Evolutionary conservation across 106 monocot genomes (phyloP).

Genomic region (Platanthera zijinensis): DNA sequence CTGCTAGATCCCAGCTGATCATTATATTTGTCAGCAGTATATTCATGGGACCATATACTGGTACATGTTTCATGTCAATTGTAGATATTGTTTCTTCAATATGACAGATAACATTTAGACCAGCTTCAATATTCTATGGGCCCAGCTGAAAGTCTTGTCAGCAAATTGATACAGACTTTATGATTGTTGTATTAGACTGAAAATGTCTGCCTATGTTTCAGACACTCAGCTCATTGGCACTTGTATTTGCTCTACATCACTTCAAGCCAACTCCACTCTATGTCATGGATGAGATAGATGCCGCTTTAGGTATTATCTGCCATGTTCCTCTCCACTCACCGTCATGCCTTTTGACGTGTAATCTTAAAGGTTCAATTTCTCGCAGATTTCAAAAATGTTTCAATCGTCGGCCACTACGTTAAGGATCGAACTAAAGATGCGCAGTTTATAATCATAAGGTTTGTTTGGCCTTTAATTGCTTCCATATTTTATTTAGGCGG

Average conservation of each 20-base stretch:
- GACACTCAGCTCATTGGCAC: conserved; percentile 88
- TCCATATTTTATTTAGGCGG: not conserved
- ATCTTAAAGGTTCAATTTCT: conserved; percentile 9
- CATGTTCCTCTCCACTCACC: not conserved
- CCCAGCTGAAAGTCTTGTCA: not conserved
- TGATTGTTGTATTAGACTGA: not conserved
- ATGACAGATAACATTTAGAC: too few species aligned
- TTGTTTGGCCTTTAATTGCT: not conserved
- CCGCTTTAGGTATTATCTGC: conserved; percentile 71
- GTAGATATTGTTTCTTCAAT: too few species aligned
- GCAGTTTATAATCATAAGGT: conserved; percentile 96
- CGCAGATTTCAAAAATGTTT: conserved; percentile 97
- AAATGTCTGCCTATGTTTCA: conserved; percentile 24
- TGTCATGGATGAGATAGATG: conserved; percentile 99
- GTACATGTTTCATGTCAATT: too few species aligned
- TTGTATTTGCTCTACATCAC: conserved; percentile 97
- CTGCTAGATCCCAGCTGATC: too few species aligned
- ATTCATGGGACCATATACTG: too few species aligned
- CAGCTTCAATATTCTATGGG: too few species aligned
- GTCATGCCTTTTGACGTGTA: not conserved
- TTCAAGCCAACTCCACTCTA: conserved; percentile 96
- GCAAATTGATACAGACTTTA: not conserved
- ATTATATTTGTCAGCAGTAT: too few species aligned
- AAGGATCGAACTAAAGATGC: conserved; percentile 76
- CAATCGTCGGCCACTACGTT: conserved; percentile 90